These are phyloP conservation scores for Talaromyces proteolyticus DNA, from an alignment of 495 filamentous ascomycete genomes.

Conservation along the genomic window DNA sequence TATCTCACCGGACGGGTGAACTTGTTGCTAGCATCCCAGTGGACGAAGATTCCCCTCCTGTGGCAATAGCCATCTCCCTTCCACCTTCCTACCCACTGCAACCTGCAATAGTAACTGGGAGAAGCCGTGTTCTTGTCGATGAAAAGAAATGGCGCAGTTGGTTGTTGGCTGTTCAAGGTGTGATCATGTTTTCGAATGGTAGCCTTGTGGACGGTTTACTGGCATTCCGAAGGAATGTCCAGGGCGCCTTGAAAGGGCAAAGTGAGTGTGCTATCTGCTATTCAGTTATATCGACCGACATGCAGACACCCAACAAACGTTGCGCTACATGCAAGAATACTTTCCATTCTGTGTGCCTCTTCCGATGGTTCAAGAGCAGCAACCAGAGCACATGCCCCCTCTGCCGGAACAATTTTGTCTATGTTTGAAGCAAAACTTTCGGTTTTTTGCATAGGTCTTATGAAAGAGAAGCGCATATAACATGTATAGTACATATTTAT, in stretches of 20 bases:
- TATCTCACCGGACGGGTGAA: slow-evolving; percentile 62
- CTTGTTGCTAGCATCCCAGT: slow-evolving; percentile 77
- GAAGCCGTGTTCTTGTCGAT: slow-evolving; percentile 77
- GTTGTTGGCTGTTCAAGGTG: slow-evolving; percentile 79
- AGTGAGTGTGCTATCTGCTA: slow-evolving; percentile 97
- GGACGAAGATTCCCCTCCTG: slow-evolving; percentile 77
- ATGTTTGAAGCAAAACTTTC: slow-evolving; percentile 26
- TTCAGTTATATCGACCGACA: slow-evolving; percentile 80
- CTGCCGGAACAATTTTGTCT: slow-evolving; percentile 80
- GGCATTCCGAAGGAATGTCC: slow-evolving; percentile 77
- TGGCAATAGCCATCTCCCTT: slow-evolving; percentile 70
- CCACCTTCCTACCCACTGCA: slow-evolving; percentile 77
- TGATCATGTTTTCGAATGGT: slow-evolving; percentile 86
- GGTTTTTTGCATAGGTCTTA: slow-evolving; percentile 10
- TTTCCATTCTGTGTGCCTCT: slow-evolving; percentile 86
- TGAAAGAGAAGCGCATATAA: neutral
- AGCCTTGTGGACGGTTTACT: slow-evolving; percentile 77
- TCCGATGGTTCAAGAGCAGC: slow-evolving; percentile 93
- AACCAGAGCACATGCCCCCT: slow-evolving; percentile 85
- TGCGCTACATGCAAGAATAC: slow-evolving; percentile 92
- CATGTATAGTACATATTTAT: slow-evolving; percentile 1
- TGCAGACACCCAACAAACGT: slow-evolving; percentile 81
- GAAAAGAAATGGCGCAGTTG: slow-evolving; percentile 88
- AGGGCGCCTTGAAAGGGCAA: slow-evolving; percentile 83
- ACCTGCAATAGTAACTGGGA: slow-evolving; percentile 65